Evolutionary conservation across 2,329 filamentous ascomycete genomes (phyloP), one percentile per base, ranked within the genome.

Genomic region (Lachnellula occidentalis): DNA sequence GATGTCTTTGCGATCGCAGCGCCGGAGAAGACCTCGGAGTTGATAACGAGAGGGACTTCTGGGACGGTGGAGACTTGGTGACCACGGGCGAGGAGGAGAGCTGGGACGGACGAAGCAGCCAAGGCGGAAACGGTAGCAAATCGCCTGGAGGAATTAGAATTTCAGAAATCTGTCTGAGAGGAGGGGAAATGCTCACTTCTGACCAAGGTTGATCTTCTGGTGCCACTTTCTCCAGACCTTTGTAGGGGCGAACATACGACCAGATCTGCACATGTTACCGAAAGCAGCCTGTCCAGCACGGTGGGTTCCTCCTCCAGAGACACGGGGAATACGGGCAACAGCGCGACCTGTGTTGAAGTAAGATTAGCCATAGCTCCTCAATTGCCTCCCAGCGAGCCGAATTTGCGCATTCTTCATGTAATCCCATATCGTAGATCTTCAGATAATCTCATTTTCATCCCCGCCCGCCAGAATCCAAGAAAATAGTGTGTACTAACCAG

Each of bases 181-280:
- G 37, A 50, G n/a, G 39, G 58, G 36, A 42, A 47, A 51, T 59
- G 53, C 60, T 77, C 75, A 91, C 90, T 94, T 96, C 86, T 99
- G 94, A 78, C 88, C 88, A 78, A 95, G 85, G 85, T 95, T 96
- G 86, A 99, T 85, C 91, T 97, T 97, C 83, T 96, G 85, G 85
- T 99, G 94, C 95, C 94, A 99, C 84, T 96, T 96, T 77, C 94
- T 86, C 95, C 94, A 99, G 81, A 96, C 88, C 88, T 99, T 99
- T 80, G 94, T 99, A 68, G 94, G 94, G 69, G 94, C 94, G 81
- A 99, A 99, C 94, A 99, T 99, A 81, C 94, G 94, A 83, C 95
- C 94, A 75, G 92, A 96, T 77, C 94, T 92, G 83, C 94, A 99
- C 91, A 92, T 91, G 89, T 99, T 99, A 90, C 94, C 94, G 79